Evolutionary conservation across 768 basidiomycete genomes (phyloP), one percentile per base, ranked within the genome.

Genomic region (Kwoniella sp.): DNA sequence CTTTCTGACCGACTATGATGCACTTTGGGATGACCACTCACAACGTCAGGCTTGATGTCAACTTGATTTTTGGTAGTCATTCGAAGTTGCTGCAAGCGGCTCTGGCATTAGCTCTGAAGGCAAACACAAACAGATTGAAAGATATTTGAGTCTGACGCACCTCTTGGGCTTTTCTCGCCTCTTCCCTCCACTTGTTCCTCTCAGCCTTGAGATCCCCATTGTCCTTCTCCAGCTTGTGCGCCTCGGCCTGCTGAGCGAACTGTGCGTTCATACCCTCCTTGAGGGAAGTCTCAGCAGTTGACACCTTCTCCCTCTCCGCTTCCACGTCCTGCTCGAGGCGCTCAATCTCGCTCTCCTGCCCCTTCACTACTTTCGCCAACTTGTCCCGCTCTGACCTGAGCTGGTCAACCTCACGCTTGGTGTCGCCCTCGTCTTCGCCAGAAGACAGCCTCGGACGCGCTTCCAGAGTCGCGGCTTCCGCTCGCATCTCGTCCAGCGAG

Each of bases 211-310:
- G 15, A 8, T 26, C 25, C 15, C 47, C 41, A 13, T 62, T 34
- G 13, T 59, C 45, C 41, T 55, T 58, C 41, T 58, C 28, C 47
- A 56, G n/a, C n/a, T 41, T 29, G 11, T 34, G 28, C 13, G 59
- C 30, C 29, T 63, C 55, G 13, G 41, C 38, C 23, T 58, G 38
- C 25, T 67, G 28, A 8, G 37, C 26, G 3, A 45, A 29, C 26
- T 57, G 59, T 17, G 38, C 55, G 17, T 79, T 75, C 38, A 86
- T 76, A 51, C 85, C 85, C 34, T 85, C 58, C n/a, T 30, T 51
- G n/a, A 60, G n/a, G 23, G 17, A 84, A 66, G 85, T 76, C 74
- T 82, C 84, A 62, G 85, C 84, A 38, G 85, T 82, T 72, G 87
- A 84, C 72, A 86, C 76, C 53, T 79, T 72, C 25, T 82, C 81